Evolutionary conservation across 352 stramenopile species (phyloP).

Genomic region (Pythium pyrilobum): DNA sequence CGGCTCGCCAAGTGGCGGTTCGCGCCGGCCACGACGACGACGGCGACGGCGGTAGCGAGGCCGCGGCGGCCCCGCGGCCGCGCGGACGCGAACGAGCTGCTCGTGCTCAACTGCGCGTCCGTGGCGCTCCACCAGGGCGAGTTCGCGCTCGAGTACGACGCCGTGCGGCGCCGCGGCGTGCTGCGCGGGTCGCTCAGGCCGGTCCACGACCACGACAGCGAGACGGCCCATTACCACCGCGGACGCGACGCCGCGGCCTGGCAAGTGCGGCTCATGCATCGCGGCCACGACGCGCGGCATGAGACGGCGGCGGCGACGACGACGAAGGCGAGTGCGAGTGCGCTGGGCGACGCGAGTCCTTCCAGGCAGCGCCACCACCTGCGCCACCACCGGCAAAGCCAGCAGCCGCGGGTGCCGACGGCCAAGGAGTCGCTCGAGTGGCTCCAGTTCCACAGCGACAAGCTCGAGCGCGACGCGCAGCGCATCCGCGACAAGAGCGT

Average conservation of each 20-base stretch:
- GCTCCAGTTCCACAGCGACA: slow-evolving; percentile 25
- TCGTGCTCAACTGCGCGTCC: slow-evolving; percentile 18
- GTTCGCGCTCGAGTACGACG: slow-evolving; percentile 15
- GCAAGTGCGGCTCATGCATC: slow-evolving; percentile 53
- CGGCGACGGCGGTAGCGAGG: not conserved
- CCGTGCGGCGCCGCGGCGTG: slow-evolving; percentile 1
- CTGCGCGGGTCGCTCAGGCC: slow-evolving; percentile 6
- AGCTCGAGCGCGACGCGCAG: slow-evolving; percentile 8
- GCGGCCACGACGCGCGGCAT: not conserved
- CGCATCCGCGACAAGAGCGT: slow-evolving; percentile 15
- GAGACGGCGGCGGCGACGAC: not conserved
- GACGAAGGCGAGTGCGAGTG: not conserved
- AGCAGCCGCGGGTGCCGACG: slow-evolving; percentile 13
- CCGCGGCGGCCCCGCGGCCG: too few species aligned
- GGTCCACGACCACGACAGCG: not conserved
- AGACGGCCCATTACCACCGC: not conserved
- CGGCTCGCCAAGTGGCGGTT: slow-evolving; percentile 53
- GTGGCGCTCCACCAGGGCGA: slow-evolving; percentile 5
- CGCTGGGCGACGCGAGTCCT: not conserved
- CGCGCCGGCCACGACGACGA: not conserved
- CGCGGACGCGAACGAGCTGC: not conserved
- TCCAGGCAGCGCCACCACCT: not conserved
- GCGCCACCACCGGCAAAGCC: not conserved
- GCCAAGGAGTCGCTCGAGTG: slow-evolving; percentile 32
- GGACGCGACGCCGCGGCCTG: slow-evolving; percentile 17